Conservation (phyloP, 768 basidiomycete genomes). For the Hygrophorus russula region DNA sequence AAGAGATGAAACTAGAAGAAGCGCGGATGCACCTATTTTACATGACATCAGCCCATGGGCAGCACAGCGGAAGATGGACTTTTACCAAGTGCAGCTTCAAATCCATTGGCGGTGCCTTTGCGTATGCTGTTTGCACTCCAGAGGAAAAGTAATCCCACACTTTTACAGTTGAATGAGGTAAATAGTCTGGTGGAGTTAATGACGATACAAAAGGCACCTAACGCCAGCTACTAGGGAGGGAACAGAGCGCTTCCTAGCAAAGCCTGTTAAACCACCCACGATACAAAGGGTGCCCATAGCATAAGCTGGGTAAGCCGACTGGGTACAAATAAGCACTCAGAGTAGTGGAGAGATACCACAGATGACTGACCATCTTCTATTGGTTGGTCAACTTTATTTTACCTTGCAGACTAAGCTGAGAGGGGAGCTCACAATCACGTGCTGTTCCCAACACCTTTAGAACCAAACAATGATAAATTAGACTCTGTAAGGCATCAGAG, state of each 20-base stretch:
- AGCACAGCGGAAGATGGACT: neutral
- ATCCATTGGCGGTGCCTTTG: constrained; percentile 60
- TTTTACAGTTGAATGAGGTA: constrained; percentile 14
- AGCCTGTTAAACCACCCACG: constrained; percentile 68
- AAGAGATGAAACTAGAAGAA: constrained; percentile 63
- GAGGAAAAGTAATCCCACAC: constrained; percentile 70
- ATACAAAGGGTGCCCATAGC: constrained; percentile 68
- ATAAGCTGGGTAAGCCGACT: constrained; percentile 80
- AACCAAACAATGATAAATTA: too few species aligned
- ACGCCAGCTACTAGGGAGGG: constrained; percentile 80
- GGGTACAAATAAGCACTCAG: neutral
- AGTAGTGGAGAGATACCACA: too few species aligned
- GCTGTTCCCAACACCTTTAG: too few species aligned
- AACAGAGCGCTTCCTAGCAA: constrained; percentile 58
- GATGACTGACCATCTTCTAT: neutral
- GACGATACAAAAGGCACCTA: constrained; percentile 32
- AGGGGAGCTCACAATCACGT: too few species aligned
- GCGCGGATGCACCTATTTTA: constrained; percentile 61
- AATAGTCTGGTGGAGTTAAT: neutral
- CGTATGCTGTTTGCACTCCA: constrained; percentile 72
- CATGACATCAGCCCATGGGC: neutral
- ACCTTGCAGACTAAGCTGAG: too few species aligned
- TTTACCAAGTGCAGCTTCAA: constrained; percentile 70
- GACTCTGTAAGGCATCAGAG: too few species aligned
- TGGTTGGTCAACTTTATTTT: too few species aligned